phyloP scores from a whole-genome alignment of 331 rosid species.

The Pyracantha coccinea region DNA sequence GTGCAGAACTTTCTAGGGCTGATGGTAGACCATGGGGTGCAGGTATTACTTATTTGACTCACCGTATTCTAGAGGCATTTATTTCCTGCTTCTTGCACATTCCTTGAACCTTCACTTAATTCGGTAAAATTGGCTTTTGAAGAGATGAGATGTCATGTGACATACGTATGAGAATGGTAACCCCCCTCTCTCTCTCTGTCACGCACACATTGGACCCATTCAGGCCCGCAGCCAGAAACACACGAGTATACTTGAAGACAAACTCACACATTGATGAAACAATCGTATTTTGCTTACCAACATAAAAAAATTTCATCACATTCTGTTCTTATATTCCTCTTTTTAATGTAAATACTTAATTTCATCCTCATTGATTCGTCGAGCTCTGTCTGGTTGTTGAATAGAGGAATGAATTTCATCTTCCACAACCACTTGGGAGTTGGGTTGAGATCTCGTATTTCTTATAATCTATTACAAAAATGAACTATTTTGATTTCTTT shows the following conservation, averaged over 20 bases:
- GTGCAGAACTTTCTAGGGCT: slow-evolving; percentile 62
- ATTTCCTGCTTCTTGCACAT: background rate
- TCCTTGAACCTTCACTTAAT: background rate
- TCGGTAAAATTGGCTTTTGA: background rate
- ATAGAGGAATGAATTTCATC: background rate
- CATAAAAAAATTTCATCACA: background rate
- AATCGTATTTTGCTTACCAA: background rate
- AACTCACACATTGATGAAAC: background rate
- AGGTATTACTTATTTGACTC: slow-evolving; percentile 36
- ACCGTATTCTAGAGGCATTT: background rate
- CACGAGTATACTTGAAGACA: background rate
- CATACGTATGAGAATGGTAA: background rate
- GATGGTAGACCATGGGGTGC: slow-evolving; percentile 76
- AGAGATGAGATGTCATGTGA: no score
- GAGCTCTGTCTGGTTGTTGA: background rate
- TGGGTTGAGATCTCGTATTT: background rate
- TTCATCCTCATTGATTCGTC: background rate
- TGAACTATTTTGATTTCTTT: background rate
- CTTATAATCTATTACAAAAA: background rate
- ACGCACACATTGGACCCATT: background rate
- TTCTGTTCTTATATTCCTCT: background rate
- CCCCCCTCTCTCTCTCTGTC: background rate
- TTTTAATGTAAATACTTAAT: background rate
- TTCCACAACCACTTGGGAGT: background rate
- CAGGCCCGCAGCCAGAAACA: background rate